Evolutionary conservation across 495 filamentous ascomycete species (phyloP).

Genomic region (Tuber melanosporum): DNA sequence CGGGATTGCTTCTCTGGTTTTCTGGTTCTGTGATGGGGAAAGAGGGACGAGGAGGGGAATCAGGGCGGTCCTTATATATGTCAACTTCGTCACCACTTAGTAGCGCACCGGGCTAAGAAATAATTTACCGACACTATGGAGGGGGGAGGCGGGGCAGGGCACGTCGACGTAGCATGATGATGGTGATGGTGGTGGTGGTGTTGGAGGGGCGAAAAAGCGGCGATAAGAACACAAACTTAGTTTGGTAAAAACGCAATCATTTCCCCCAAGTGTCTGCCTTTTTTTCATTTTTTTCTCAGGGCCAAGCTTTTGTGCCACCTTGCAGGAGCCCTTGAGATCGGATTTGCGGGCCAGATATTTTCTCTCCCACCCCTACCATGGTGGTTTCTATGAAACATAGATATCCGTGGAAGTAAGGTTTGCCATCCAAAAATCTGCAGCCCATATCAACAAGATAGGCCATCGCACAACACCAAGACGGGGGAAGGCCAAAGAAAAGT

Average conservation of each 20-base stretch:
- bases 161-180: slow-evolving; percentile 23
- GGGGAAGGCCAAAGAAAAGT: slow-evolving; percentile 13
- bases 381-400: slow-evolving; percentile 30
- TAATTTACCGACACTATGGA: slow-evolving; percentile 5
- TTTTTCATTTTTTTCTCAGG: neutral
- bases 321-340: slow-evolving; percentile 22
- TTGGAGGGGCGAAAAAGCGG: slow-evolving; percentile 24
- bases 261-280: neutral
- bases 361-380: slow-evolving; percentile 15
- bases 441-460: neutral
- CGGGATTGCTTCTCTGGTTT: slow-evolving; percentile 20
- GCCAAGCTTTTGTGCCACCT: slow-evolving; percentile 28
- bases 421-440: slow-evolving; percentile 28
- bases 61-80: slow-evolving; percentile 32
- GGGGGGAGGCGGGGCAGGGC: neutral
- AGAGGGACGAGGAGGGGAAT: slow-evolving; percentile 10
- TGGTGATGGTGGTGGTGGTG: slow-evolving; percentile 25
- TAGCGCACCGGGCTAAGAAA: slow-evolving; percentile 24
- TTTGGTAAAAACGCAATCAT: slow-evolving; percentile 19
- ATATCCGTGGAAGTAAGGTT: slow-evolving; percentile 3
- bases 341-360: slow-evolving; percentile 32
- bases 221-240: slow-evolving; percentile 29
- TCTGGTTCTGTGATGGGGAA: slow-evolving; percentile 22
- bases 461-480: slow-evolving; percentile 16
- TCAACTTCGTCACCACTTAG: slow-evolving; percentile 7